Base-by-base conservation (phyloP, 345 rosid genomes). In the Eucalyptus cloeziana region DNA sequence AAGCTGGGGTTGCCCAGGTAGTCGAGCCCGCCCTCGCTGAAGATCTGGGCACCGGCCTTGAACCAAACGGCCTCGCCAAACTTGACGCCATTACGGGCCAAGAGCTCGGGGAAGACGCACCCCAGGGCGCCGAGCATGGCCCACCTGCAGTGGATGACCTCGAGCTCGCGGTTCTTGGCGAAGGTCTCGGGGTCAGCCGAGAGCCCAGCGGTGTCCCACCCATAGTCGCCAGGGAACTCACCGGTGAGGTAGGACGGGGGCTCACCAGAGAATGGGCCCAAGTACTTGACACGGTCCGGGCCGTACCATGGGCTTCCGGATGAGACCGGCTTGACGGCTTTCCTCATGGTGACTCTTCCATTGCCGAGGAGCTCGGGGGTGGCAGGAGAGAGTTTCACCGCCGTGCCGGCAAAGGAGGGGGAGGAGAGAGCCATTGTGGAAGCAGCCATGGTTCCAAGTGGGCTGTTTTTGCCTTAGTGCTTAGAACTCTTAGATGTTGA, bases 181-280 rank as follows among this genome's bases (percentile, higher is more conserved):
- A 96, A 97, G 85, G 99, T 96, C 90, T 95, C 98, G 0, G 97
- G 99, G 90, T 97, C 98, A 40, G 99, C 98, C 0, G 98, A 96
- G 64, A 96, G 95, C 10, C 99, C 99, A 9, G 98, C 98, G 2
- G 95, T 94, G 94, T 94, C 96, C 97, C 96, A 95, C 5, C 96
- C 97, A 45, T 94, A 94, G 92, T 95, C 96, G 2, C 95, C 96
- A 0, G 96, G 96, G 93, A 96, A 95, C 91, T 96, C 96, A 1
- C 99, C 97, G 3, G 98, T 96, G 87, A 96, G 92, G 93, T 96
- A 96, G 90, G 92, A 89, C 10, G 97, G 98, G 5, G 97, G 92
- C 71, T 95, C 94, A 49, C 93, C 93, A 10, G 96, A 96, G 90
- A 94, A 90, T 31, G 94, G 97, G 14, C 98, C 98, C 91, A 96